Evolutionary conservation across 1,139 yeast genomes (phyloP).

Genomic region (Pichia sp.): DNA sequence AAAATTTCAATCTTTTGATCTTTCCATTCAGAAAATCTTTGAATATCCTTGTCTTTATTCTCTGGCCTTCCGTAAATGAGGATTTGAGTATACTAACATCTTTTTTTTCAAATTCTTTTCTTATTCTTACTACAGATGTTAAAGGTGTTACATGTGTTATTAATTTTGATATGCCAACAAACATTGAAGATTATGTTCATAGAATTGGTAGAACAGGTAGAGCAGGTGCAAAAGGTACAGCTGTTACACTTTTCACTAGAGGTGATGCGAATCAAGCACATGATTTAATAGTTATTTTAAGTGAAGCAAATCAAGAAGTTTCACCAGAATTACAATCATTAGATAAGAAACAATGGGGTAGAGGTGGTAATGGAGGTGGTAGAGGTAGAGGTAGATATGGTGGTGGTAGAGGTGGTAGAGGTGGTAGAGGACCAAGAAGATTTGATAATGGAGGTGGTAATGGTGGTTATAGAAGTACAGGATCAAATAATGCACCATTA

Average conservation of each 20-base stretch:
- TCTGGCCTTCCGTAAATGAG: too few relatives aligned
- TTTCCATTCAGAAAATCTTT: too few relatives aligned
- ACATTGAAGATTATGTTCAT: constrained; percentile 95
- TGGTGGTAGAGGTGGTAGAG: constrained; percentile 39
- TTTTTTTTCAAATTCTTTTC: not conserved
- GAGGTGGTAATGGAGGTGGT: constrained; percentile 45
- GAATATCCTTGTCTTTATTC: too few relatives aligned
- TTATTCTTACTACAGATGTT: constrained; percentile 59
- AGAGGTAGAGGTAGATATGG: constrained; percentile 41
- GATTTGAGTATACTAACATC: too few relatives aligned
- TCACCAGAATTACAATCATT: constrained; percentile 56
- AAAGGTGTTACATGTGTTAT: constrained; percentile 91
- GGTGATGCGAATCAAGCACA: constrained; percentile 85
- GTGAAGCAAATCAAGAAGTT: constrained; percentile 90
- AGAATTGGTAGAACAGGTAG: constrained; percentile 98
- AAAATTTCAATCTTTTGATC: too few relatives aligned
- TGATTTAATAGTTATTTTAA: constrained; percentile 80
- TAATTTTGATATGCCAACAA: constrained; percentile 96
- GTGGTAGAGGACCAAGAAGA: constrained; percentile 53
- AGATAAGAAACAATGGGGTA: constrained; percentile 42
- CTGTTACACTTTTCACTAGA: constrained; percentile 88
- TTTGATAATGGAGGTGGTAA: constrained; percentile 40
- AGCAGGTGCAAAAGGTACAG: constrained; percentile 95
- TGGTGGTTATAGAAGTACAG: constrained; percentile 25
- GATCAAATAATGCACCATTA: constrained; percentile 24